Base-by-base conservation (phyloP, 2,329 filamentous ascomycete genomes). In the Monosporascus sp. region DNA sequence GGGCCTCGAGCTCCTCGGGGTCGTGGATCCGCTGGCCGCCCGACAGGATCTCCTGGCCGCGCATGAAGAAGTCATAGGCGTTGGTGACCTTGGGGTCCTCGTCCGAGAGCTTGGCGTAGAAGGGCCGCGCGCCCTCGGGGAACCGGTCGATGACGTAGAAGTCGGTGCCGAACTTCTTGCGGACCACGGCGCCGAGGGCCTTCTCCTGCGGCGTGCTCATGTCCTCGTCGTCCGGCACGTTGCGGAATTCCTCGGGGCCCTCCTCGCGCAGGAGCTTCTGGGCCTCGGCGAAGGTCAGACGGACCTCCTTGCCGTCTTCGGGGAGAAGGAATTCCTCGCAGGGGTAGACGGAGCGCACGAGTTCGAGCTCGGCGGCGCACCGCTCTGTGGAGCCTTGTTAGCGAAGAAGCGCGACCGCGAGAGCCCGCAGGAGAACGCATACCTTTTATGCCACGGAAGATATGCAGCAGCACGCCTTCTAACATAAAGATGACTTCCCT, bases 121-220 rank as follows among this genome's bases (percentile, higher is more conserved):
- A 96, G 5, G 93, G 93, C 31, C 94, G 84, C 20, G 94, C 89
- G 38, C 79, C 78, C 71, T 94, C 85, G 45, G 94, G 94, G 79
- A 96, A 99, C 74, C 97, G 94, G 78, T 97, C 93, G 58, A 99
- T 82, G 22, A 95, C 87, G 76, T 96, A 97, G 76, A 97, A 97
- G 75, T 99, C 94, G 55, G 91, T 94, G 68, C 88, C 83, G 80
- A 88, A 96, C 75, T 96, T 97, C 64, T 89, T 81, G 53, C 89
- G 87, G 60, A 97, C 84, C 48, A 97, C 79, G 26, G 85, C 86
- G 54, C 94, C 94, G 8, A 97, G 85, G n/a, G 87, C 89, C 74
- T 92, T 92, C 71, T 94, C 89, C 67, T 93, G 87, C 0, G 89
- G 85, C 0, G 89, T 94, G 66, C 75, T 82, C 77, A 93, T 85